Percentiles rank a stretch among this genome's conserved stretches.
Conservation (phyloP, 176 grass and related monocot genomes). For the Oryza officinalis region DNA sequence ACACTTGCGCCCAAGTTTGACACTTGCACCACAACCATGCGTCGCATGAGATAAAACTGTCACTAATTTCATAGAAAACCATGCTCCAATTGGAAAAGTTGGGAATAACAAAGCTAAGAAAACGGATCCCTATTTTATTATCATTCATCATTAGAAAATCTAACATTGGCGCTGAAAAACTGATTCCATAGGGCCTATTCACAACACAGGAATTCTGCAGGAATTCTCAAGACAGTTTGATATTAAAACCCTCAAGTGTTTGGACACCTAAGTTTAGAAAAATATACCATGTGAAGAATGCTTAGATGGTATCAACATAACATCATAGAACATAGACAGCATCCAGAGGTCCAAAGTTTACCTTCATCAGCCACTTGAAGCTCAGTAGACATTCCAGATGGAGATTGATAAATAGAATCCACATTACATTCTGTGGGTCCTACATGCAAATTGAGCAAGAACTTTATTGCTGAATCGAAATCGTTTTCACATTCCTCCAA, state of each 20-base stretch:
- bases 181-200: neutral
- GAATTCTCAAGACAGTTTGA: neutral
- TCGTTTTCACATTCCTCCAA: conserved; percentile 57
- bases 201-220: neutral
- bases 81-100: conserved; percentile 15
- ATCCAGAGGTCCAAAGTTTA: neutral
- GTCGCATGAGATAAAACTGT: neutral
- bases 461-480: conserved; percentile 60
- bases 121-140: neutral
- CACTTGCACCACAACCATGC: neutral
- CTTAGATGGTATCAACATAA: neutral
- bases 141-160: neutral
- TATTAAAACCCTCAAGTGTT: neutral
- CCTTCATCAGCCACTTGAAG: conserved; percentile 31
- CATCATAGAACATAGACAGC: neutral
- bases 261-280: neutral
- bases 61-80: neutral
- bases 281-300: neutral
- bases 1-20: neutral
- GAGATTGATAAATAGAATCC: conserved; percentile 14
- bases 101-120: neutral
- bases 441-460: conserved; percentile 39
- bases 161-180: neutral
- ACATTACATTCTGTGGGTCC: conserved; percentile 27
- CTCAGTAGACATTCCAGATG: conserved; percentile 39